phyloP scores from a whole-genome alignment of 2,329 filamentous ascomycete species.

The Stromatinia cepivora region DNA sequence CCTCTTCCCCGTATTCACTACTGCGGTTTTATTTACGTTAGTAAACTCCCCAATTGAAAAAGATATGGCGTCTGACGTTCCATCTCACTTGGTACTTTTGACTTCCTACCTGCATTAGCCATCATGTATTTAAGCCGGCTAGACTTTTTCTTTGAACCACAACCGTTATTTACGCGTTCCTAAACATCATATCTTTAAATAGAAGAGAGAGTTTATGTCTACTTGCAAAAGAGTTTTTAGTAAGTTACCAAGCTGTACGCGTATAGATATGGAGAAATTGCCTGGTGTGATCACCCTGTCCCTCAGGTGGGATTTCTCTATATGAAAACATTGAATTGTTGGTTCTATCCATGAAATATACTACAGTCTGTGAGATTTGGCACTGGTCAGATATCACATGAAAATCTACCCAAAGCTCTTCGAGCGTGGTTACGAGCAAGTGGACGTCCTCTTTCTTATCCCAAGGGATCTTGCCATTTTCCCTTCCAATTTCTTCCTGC shows the following conservation, averaged over 20 bases:
- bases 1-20: constrained; percentile 1
- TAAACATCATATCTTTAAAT: not conserved
- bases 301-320: not conserved
- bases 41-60: not conserved
- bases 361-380: constrained; percentile 31
- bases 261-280: not conserved
- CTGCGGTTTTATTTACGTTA: not conserved
- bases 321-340: not conserved
- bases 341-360: not conserved
- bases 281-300: not conserved
- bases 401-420: constrained; percentile 29
- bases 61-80: no score
- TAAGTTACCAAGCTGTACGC: not conserved
- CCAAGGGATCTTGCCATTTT: not conserved
- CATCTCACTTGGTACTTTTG: not conserved
- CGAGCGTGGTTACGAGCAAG: constrained; percentile 49
- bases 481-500: no score
- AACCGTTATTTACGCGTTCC: not conserved
- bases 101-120: constrained; percentile 5
- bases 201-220: no score
- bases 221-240: not conserved
- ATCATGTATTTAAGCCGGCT: not conserved
- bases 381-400: constrained; percentile 23
- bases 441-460: constrained; percentile 42
- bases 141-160: not conserved